Conservation (phyloP, 208 protist genomes). For the Trypanosoma scelopori region DNA sequence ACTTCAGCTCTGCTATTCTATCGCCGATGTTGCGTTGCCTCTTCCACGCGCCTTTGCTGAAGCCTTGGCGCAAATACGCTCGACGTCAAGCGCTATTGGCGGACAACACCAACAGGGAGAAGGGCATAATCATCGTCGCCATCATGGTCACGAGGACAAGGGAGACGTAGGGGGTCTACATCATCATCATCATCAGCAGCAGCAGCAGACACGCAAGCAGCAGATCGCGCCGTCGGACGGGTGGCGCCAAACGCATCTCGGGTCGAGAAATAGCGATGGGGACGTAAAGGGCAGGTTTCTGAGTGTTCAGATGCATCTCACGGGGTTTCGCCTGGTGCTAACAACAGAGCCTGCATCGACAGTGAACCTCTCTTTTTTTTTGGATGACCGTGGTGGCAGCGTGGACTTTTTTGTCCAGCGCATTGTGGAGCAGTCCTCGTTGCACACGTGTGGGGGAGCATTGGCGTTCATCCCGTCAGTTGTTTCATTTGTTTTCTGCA, state of each 20-base stretch:
- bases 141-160: no score
- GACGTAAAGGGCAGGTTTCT: slow-evolving; percentile 11
- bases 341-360: slow-evolving; percentile 66
- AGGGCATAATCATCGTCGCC: no score
- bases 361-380: slow-evolving; percentile 64
- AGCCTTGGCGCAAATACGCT: slow-evolving; percentile 35
- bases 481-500: slow-evolving; percentile 41
- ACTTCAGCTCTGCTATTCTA: slow-evolving; percentile 38
- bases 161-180: no score
- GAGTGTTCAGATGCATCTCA: slow-evolving; percentile 64
- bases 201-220: neutral
- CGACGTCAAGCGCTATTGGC: slow-evolving; percentile 11
- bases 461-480: slow-evolving; percentile 7
- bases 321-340: slow-evolving; percentile 59
- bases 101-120: slow-evolving; percentile 3
- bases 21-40: slow-evolving; percentile 73
- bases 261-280: neutral
- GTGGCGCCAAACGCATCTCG: neutral
- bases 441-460: slow-evolving; percentile 10
- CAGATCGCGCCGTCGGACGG: neutral
- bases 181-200: neutral
- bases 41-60: slow-evolving; percentile 56
- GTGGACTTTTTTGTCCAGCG: slow-evolving; percentile 47
- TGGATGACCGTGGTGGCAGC: slow-evolving; percentile 56
- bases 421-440: slow-evolving; percentile 13